A percentile compares a stretch with the other conserved stretches of the same genome.
Conservation (phyloP, 768 basidiomycete genomes). For the Leccinum aurantiacum region DNA sequence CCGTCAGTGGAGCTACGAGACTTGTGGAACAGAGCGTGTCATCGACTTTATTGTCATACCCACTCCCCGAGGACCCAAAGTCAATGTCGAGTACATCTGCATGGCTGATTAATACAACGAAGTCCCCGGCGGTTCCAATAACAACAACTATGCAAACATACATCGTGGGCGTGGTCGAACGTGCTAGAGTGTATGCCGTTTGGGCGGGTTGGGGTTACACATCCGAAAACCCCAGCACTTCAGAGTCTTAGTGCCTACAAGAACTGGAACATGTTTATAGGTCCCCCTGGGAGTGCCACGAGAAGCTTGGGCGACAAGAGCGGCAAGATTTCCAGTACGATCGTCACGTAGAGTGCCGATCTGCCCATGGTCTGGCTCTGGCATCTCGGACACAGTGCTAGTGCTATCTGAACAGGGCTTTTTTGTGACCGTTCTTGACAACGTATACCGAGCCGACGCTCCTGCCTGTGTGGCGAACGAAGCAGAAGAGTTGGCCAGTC, state of each 20-base stretch:
- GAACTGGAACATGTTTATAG: conserved; percentile 87
- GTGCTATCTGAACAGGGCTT: too few relatives aligned
- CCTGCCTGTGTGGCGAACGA: too few relatives aligned
- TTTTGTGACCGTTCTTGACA: too few relatives aligned
- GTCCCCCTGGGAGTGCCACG: too few relatives aligned
- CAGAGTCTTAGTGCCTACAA: conserved; percentile 86
- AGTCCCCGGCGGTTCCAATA: conserved; percentile 96
- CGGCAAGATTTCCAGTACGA: too few relatives aligned
- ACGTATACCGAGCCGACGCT: too few relatives aligned
- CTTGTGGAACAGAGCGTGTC: conserved; percentile 92
- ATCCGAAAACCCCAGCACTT: conserved; percentile 94
- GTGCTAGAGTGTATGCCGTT: conserved; percentile 77
- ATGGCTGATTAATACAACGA: conserved; percentile 99
- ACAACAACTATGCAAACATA: conserved; percentile 99
- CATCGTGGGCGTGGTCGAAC: conserved; percentile 96
- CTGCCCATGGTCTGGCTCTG: too few relatives aligned
- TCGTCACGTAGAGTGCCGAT: too few relatives aligned
- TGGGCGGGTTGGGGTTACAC: conserved; percentile 98
- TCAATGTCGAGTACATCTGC: conserved; percentile 99
- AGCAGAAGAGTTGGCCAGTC: too few relatives aligned
- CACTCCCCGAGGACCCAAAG: conserved; percentile 59
- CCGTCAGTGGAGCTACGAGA: conserved; percentile 99
- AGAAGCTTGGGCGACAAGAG: too few relatives aligned
- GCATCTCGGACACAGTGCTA: too few relatives aligned
- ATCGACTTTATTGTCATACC: conserved; percentile 95